Evolutionary conservation across 2,329 filamentous ascomycete genomes (phyloP).

Genomic region (Albophoma yamanashiensis): DNA sequence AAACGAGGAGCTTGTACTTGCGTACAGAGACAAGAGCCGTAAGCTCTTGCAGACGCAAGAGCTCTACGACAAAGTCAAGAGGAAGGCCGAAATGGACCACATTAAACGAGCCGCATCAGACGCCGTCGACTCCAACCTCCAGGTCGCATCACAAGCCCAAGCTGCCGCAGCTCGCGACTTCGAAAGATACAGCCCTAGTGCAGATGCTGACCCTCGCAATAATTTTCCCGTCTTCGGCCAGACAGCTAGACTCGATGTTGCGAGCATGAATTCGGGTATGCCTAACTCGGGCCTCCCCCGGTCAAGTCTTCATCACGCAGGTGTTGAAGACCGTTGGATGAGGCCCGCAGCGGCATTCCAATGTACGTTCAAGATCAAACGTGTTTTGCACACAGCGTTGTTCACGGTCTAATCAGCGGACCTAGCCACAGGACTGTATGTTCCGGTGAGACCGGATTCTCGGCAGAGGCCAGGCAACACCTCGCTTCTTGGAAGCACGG

Average conservation of each 20-base stretch:
- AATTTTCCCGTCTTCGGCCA: slow-evolving; percentile 4
- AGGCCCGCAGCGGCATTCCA: slow-evolving; percentile 1
- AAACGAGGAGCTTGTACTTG: slow-evolving; percentile 58
- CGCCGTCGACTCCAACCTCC: slow-evolving; percentile 19
- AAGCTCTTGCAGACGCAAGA: slow-evolving; percentile 60
- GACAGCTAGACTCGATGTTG: slow-evolving; percentile 8
- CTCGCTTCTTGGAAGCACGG: slow-evolving; percentile 1
- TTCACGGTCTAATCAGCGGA: background rate
- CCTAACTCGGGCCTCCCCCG: background rate
- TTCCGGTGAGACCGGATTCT: background rate
- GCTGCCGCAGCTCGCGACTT: background rate
- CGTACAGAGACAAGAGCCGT: slow-evolving; percentile 59
- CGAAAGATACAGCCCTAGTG: background rate
- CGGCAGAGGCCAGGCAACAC: slow-evolving; percentile 5
- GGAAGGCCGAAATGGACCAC: slow-evolving; percentile 41
- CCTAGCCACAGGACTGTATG: background rate
- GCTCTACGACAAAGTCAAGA: slow-evolving; percentile 49
- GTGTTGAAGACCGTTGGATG: background rate
- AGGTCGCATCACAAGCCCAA: slow-evolving; percentile 6
- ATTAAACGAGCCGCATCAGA: slow-evolving; percentile 44
- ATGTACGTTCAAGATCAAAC: background rate
- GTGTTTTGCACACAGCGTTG: background rate
- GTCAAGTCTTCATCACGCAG: background rate
- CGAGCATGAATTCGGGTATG: slow-evolving; percentile 7
- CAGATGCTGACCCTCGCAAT: background rate